phyloP scores from a whole-genome alignment of 1,284 basidiomycete genomes.

The Moesziomyces sp. region DNA sequence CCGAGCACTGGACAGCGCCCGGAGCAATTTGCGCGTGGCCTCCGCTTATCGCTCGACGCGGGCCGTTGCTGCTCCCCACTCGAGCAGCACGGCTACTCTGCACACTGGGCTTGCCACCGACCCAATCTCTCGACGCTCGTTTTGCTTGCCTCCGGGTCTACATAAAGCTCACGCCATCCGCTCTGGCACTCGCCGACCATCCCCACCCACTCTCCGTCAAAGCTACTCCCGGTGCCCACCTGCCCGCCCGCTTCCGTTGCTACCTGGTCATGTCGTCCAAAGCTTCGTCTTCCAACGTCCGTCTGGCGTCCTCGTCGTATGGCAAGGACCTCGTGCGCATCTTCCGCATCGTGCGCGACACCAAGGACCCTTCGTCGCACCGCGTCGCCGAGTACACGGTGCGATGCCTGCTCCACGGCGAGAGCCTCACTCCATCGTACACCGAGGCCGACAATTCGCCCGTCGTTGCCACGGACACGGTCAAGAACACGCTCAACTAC shows the following conservation, averaged over 20 bases:
- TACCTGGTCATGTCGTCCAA: conserved; percentile 30
- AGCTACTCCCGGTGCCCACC: background rate
- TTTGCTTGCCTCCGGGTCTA: background rate
- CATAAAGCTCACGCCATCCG: conserved; percentile 8
- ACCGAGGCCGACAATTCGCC: conserved; percentile 55
- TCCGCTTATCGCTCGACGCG: conserved; percentile 1
- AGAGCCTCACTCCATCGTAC: conserved; percentile 48
- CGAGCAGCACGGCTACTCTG: too few species aligned
- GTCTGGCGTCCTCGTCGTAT: conserved; percentile 52
- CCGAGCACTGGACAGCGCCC: background rate
- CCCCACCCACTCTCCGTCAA: background rate
- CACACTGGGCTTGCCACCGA: background rate
- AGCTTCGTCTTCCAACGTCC: conserved; percentile 47
- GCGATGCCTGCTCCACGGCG: conserved; percentile 53
- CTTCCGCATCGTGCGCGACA: conserved; percentile 56
- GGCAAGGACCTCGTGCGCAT: conserved; percentile 62
- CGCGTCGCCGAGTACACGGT: conserved; percentile 60
- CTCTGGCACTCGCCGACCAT: background rate
- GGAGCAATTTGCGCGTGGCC: background rate
- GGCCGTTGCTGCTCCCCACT: too few species aligned
- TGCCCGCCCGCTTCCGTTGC: background rate
- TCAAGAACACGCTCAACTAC: conserved; percentile 88
- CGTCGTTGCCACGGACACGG: conserved; percentile 70
- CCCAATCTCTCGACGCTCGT: conserved; percentile 10
- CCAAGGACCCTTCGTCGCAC: conserved; percentile 46